These are phyloP conservation scores for Fusarium lyarnte DNA, from an alignment of 2,329 filamentous ascomycete species.

Conservation along the genomic window DNA sequence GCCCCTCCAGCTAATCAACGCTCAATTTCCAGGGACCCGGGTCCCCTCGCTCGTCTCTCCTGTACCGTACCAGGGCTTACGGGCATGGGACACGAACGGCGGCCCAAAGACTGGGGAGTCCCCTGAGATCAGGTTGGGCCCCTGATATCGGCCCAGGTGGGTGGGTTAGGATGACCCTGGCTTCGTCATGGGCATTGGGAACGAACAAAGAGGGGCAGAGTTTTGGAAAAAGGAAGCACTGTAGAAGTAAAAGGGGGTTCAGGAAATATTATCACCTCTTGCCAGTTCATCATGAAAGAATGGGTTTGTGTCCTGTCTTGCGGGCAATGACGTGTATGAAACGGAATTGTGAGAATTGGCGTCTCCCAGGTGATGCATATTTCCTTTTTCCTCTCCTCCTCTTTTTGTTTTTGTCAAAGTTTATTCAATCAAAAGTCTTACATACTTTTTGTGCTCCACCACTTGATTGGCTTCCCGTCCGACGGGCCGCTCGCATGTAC, in stretches of 20 bases:
- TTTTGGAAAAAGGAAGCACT: neutral
- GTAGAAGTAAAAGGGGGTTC: constrained; percentile 38
- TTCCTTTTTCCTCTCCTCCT: neutral
- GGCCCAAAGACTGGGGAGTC: constrained; percentile 33
- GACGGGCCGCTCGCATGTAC: constrained; percentile 36
- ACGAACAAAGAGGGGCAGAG: constrained; percentile 34
- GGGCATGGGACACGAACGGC: constrained; percentile 27
- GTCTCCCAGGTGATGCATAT: constrained; percentile 34
- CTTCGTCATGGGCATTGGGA: constrained; percentile 10
- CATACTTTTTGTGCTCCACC: constrained; percentile 18
- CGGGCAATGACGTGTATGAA: constrained; percentile 21
- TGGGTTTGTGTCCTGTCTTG: neutral
- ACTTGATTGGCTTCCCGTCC: constrained; percentile 36
- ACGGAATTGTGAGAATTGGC: constrained; percentile 3
- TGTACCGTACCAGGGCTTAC: constrained; percentile 9
- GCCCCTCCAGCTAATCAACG: constrained; percentile 26
- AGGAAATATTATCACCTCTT: neutral
- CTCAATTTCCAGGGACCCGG: constrained; percentile 42
- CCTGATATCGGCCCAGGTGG: constrained; percentile 33
- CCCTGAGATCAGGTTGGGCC: constrained; percentile 35
- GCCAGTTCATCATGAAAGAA: neutral
- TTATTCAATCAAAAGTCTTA: neutral
- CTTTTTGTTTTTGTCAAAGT: constrained; percentile 11
- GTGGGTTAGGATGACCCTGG: constrained; percentile 41
- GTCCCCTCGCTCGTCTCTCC: neutral